phyloP scores from a whole-genome alignment of 768 basidiomycete genomes.

The Paxillus ammoniavirescens region DNA sequence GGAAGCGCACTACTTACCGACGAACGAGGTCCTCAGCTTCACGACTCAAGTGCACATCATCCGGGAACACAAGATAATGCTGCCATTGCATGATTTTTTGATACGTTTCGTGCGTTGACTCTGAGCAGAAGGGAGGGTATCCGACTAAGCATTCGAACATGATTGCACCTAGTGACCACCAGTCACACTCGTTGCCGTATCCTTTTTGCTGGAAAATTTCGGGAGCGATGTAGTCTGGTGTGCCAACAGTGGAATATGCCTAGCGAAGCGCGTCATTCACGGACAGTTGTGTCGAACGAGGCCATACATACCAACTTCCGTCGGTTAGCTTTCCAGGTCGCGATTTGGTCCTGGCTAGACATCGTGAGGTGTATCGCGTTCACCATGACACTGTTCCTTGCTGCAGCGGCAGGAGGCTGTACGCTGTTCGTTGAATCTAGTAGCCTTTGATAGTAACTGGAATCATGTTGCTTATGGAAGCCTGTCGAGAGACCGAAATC shows the following conservation, averaged over 20 bases:
- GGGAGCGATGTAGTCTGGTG: constrained; percentile 95
- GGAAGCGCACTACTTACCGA: constrained; percentile 45
- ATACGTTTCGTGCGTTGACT: constrained; percentile 96
- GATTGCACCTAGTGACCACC: constrained; percentile 99
- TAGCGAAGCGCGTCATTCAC: constrained; percentile 26
- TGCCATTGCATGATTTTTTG: constrained; percentile 97
- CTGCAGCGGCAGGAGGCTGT: constrained; percentile 40
- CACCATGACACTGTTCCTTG: constrained; percentile 94
- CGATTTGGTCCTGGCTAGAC: constrained; percentile 89
- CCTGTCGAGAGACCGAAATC: constrained; percentile 99
- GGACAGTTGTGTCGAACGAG: background rate
- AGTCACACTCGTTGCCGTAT: constrained; percentile 98
- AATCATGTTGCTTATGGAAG: constrained; percentile 97
- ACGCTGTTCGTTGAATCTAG: constrained; percentile 62
- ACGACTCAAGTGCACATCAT: constrained; percentile 88
- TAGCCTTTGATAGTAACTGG: constrained; percentile 88
- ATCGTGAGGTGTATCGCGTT: constrained; percentile 97
- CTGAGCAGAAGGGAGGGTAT: constrained; percentile 95
- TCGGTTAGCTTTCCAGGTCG: constrained; percentile 98
- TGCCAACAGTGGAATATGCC: constrained; percentile 98
- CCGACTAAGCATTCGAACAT: constrained; percentile 98
- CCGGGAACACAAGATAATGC: constrained; percentile 82
- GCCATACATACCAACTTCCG: constrained; percentile 77
- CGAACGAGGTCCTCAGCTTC: constrained; percentile 90
- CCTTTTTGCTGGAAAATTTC: constrained; percentile 96